Conservation (phyloP, 352 stramenopile species). For the Globisporangium megalacanthum region DNA sequence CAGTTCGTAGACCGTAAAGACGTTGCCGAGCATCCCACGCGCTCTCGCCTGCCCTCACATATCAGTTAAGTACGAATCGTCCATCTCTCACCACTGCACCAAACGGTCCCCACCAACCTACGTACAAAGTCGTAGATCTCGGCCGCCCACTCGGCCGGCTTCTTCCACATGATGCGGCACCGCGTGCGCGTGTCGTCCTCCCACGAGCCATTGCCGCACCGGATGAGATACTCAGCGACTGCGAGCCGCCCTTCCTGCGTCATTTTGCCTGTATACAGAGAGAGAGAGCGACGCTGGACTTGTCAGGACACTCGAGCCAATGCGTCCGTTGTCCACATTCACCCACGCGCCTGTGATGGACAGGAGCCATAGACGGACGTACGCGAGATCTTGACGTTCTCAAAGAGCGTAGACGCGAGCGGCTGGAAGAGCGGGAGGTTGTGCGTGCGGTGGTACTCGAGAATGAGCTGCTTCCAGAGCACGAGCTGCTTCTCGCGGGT, state of each 20-base stretch:
- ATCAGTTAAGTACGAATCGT: too few species aligned
- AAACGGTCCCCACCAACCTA: slow-evolving; percentile 5
- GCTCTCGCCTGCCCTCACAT: slow-evolving; percentile 49
- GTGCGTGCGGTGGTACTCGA: slow-evolving; percentile 78
- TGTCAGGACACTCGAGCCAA: neutral
- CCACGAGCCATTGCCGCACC: slow-evolving; percentile 70
- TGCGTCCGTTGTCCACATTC: too few species aligned
- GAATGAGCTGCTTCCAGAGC: slow-evolving; percentile 81
- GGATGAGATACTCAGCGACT: slow-evolving; percentile 72
- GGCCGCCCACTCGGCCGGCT: slow-evolving; percentile 67
- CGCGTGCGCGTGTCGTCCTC: slow-evolving; percentile 77
- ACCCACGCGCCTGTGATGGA: too few species aligned
- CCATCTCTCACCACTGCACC: too few species aligned
- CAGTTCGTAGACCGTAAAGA: slow-evolving; percentile 84
- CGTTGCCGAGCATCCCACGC: slow-evolving; percentile 71
- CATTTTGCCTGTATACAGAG: slow-evolving; percentile 62
- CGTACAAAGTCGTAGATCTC: slow-evolving; percentile 85
- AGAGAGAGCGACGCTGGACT: neutral
- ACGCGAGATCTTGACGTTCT: slow-evolving; percentile 83
- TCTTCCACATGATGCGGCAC: slow-evolving; percentile 86
- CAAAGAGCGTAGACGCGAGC: slow-evolving; percentile 60
- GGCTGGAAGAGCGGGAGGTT: slow-evolving; percentile 69
- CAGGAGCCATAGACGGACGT: slow-evolving; percentile 3
- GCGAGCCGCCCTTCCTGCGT: slow-evolving; percentile 52
- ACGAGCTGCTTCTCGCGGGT: slow-evolving; percentile 85